These are phyloP conservation scores for Rhexocercosporidium sp. DNA, from an alignment of 2,329 filamentous ascomycete genomes.

Conservation along the genomic window DNA sequence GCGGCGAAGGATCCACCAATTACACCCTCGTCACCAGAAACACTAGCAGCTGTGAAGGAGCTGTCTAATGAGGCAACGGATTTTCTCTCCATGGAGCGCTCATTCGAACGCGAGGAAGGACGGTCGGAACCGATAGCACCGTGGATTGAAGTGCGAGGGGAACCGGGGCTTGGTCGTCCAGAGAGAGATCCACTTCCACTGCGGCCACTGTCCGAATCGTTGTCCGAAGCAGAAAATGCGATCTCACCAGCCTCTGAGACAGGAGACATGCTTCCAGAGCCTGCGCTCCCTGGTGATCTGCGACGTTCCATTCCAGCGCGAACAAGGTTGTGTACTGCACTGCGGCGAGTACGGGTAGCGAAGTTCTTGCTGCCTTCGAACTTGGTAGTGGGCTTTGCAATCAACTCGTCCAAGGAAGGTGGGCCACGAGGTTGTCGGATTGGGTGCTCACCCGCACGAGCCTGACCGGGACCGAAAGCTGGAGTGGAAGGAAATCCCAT, in stretches of 20 bases:
- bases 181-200: conserved; percentile 82
- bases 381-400: conserved; percentile 87
- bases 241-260: conserved; percentile 80
- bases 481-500: conserved; percentile 81
- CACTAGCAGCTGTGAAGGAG: conserved; percentile 64
- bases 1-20: conserved; percentile 69
- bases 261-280: conserved; percentile 85
- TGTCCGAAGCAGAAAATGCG: conserved; percentile 71
- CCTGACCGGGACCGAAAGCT: conserved; percentile 91
- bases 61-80: conserved; percentile 51
- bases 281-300: conserved; percentile 66
- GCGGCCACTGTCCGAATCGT: conserved; percentile 71
- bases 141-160: conserved; percentile 77
- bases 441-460: conserved; percentile 91
- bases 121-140: conserved; percentile 89
- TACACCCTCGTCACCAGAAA: conserved; percentile 66
- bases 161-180: conserved; percentile 70
- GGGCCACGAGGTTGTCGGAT: conserved; percentile 91
- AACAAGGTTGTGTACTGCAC: conserved; percentile 89
- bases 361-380: conserved; percentile 99
- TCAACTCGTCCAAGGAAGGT: conserved; percentile 88
- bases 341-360: conserved; percentile 86
- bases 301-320: conserved; percentile 88
- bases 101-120: conserved; percentile 72
- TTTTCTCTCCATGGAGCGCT: conserved; percentile 59